Conservation (phyloP, 2,329 filamentous ascomycete genomes). For the Talaromyces sp. region DNA sequence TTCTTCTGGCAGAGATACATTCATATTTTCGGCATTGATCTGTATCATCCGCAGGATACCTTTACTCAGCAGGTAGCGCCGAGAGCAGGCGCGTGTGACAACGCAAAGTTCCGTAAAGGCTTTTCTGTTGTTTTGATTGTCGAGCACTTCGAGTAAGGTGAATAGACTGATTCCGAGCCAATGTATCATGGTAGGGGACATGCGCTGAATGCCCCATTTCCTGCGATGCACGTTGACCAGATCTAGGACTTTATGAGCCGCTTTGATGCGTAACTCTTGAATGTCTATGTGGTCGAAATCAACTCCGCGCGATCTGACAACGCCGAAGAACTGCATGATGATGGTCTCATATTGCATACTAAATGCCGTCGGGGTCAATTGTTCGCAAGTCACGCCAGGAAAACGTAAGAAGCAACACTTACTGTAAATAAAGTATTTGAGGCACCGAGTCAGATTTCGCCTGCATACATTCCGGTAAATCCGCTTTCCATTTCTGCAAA, state of each 20-base stretch:
- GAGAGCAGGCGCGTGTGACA: not conserved
- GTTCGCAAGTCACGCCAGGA: not conserved
- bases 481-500: not conserved
- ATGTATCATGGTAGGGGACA: conserved; percentile 6
- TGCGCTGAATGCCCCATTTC: conserved; percentile 10
- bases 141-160: not conserved
- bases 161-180: conserved; percentile 3
- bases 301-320: not conserved
- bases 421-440: conserved; percentile 9
- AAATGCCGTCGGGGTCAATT: not conserved
- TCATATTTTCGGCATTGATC: conserved; percentile 2
- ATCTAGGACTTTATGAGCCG: not conserved
- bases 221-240: conserved; percentile 2
- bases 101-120: conserved; percentile 4
- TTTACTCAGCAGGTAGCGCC: conserved; percentile 1
- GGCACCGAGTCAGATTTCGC: not conserved
- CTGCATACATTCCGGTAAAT: conserved; percentile 1
- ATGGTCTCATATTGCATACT: conserved; percentile 6
- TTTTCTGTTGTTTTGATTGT: not conserved
- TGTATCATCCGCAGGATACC: conserved; percentile 9
- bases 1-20: conserved; percentile 5
- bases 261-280: conserved; percentile 3
- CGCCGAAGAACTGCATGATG: conserved; percentile 2
- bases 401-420: not conserved
- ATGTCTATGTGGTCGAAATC: not conserved